Conservation (phyloP, 805 yeast genomes). For the Schwanniomyces vanrijiae region DNA sequence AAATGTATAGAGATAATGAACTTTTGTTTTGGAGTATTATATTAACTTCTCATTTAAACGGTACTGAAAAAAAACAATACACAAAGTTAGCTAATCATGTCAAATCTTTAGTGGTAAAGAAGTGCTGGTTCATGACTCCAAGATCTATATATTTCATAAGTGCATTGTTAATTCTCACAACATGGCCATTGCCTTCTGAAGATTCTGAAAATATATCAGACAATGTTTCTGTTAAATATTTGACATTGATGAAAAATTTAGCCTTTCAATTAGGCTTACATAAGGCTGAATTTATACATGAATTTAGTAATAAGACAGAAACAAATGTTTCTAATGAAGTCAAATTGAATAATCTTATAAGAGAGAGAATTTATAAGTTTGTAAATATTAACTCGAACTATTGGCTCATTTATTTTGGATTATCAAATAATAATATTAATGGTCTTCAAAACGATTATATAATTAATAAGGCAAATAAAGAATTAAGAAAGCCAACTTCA, state of each 20-base stretch:
- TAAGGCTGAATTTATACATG: conserved; percentile 39
- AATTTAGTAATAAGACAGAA: conserved; percentile 38
- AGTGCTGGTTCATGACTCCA: conserved; percentile 47
- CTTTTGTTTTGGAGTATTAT: conserved; percentile 43
- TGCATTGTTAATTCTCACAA: conserved; percentile 40
- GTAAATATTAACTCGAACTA: conserved; percentile 43
- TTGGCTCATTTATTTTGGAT: conserved; percentile 42
- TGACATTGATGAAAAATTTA: conserved; percentile 38
- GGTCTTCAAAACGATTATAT: conserved; percentile 38
- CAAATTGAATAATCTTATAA: conserved; percentile 31
- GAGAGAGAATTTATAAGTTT: conserved; percentile 44
- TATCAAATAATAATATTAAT: conserved; percentile 29
- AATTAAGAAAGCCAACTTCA: conserved; percentile 9
- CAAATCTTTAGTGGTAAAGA: conserved; percentile 37
- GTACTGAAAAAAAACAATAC: conserved; percentile 18
- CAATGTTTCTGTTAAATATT: conserved; percentile 34
- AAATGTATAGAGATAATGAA: conserved; percentile 27
- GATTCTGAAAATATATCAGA: conserved; percentile 24
- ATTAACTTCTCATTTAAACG: conserved; percentile 31
- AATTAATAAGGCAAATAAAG: conserved; percentile 30
- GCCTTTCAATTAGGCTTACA: conserved; percentile 45
- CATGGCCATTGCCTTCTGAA: conserved; percentile 43
- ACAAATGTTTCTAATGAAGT: conserved; percentile 22
- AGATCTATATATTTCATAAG: conserved; percentile 40
- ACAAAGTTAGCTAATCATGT: conserved; percentile 28